phyloP scores from a whole-genome alignment of 1,284 basidiomycete species.

The Fomitopsis schrenkii region DNA sequence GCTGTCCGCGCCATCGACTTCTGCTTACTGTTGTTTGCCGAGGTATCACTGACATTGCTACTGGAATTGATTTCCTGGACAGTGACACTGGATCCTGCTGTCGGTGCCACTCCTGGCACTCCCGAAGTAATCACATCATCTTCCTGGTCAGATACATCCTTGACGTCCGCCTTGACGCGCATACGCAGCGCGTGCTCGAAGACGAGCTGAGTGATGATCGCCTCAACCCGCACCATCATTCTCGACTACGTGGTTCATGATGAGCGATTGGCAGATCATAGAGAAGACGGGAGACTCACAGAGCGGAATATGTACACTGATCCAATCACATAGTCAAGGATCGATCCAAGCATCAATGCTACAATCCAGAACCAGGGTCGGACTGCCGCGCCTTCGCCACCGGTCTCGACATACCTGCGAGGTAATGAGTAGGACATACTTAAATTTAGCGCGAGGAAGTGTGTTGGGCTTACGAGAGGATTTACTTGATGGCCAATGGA shows the following conservation, averaged over 20 bases:
- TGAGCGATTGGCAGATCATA: background rate
- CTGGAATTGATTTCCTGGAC: background rate
- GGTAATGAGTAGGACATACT: background rate
- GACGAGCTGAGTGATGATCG: slow-evolving; percentile 60
- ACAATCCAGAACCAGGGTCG: slow-evolving; percentile 56
- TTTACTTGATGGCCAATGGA: slow-evolving; percentile 27
- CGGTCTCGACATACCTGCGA: slow-evolving; percentile 35
- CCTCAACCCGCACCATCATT: slow-evolving; percentile 48
- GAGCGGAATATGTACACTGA: slow-evolving; percentile 25
- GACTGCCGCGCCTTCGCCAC: slow-evolving; percentile 29
- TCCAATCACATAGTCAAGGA: slow-evolving; percentile 32
- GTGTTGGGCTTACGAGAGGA: slow-evolving; percentile 4
- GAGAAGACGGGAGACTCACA: slow-evolving; percentile 5
- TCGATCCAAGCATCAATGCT: slow-evolving; percentile 52
- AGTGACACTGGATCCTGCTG: slow-evolving; percentile 10
- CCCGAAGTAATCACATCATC: too few species aligned
- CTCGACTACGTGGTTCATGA: slow-evolving; percentile 26
- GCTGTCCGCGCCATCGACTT: background rate
- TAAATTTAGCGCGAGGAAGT: background rate
- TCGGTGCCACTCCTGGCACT: too few species aligned
- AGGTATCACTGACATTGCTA: too few species aligned
- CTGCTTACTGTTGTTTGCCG: too few species aligned
- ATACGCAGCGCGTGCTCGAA: slow-evolving; percentile 67
- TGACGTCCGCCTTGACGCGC: slow-evolving; percentile 47
- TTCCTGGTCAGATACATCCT: slow-evolving; percentile 21